phyloP scores from a whole-genome alignment of 805 yeast genomes.

The Hermanozyma aechmeae region DNA sequence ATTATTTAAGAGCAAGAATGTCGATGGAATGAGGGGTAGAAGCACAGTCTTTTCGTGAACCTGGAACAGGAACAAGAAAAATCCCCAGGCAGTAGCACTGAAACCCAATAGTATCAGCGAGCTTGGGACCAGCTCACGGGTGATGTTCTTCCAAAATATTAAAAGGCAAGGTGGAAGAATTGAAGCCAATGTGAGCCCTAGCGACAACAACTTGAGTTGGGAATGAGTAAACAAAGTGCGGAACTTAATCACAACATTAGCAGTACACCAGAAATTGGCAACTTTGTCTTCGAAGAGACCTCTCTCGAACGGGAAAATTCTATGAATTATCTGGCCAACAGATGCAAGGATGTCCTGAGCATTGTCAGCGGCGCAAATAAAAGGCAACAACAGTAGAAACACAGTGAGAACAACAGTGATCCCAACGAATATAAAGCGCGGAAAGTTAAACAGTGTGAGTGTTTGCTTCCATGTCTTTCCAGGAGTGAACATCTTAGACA shows the following conservation, averaged over 20 bases:
- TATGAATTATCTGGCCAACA: conserved; percentile 44
- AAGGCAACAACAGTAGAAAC: conserved; percentile 47
- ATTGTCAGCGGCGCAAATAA: conserved; percentile 33
- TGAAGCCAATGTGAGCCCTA: conserved; percentile 39
- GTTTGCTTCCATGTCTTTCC: conserved; percentile 12
- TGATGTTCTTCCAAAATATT: conserved; percentile 28
- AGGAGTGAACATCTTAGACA: conserved; percentile 36
- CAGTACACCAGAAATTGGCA: conserved; percentile 96
- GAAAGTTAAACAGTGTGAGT: conserved; percentile 31
- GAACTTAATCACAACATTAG: conserved; percentile 71
- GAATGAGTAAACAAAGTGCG: conserved; percentile 41
- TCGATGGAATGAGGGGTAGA: conserved; percentile 79
- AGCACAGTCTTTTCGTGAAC: conserved; percentile 92
- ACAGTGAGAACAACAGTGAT: conserved; percentile 53
- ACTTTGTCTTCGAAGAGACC: conserved; percentile 97
- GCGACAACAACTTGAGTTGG: conserved; percentile 52
- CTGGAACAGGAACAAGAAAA: conserved; percentile 85
- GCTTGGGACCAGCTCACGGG: conserved; percentile 9
- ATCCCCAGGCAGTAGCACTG: conserved; percentile 77
- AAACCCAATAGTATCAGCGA: conserved; percentile 51
- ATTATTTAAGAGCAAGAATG: conserved; percentile 50
- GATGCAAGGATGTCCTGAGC: conserved; percentile 18
- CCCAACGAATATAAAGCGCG: conserved; percentile 54
- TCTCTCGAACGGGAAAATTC: conserved; percentile 87
- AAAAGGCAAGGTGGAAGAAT: conserved; percentile 22